Evolutionary conservation across 2,329 filamentous ascomycete species (phyloP).

Genomic region (Colletotrichum spinosum): DNA sequence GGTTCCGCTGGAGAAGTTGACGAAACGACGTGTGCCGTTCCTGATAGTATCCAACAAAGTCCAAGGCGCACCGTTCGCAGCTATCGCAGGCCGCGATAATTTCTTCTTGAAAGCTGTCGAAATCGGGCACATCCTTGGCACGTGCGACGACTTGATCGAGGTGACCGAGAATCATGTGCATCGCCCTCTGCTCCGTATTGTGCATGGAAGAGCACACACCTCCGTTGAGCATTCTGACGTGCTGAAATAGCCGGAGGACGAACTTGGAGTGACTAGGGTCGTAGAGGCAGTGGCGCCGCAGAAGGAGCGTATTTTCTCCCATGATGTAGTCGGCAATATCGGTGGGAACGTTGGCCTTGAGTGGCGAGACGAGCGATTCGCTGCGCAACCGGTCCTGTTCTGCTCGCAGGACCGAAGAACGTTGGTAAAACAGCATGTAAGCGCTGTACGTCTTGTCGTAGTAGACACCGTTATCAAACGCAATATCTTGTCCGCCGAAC

Average conservation of each 20-base stretch:
- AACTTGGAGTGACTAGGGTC: constrained; percentile 79
- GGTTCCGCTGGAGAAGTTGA: constrained; percentile 72
- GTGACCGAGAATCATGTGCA: constrained; percentile 71
- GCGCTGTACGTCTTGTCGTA: constrained; percentile 85
- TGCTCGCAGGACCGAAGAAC: constrained; percentile 72
- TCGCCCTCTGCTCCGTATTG: constrained; percentile 57
- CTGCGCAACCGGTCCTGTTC: constrained; percentile 61
- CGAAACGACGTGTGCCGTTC: constrained; percentile 68
- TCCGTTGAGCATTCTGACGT: constrained; percentile 62
- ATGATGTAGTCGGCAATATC: constrained; percentile 70
- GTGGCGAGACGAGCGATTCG: constrained; percentile 49
- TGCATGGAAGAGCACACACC: constrained; percentile 56
- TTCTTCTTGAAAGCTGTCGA: constrained; percentile 65
- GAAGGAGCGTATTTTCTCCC: constrained; percentile 77
- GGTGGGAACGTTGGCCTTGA: constrained; percentile 58
- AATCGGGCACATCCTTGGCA: constrained; percentile 74
- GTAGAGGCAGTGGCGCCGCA: constrained; percentile 83
- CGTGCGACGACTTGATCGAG: constrained; percentile 82
- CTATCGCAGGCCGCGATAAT: constrained; percentile 59
- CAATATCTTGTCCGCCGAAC: constrained; percentile 77
- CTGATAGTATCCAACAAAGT: constrained; percentile 72
- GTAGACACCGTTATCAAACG: constrained; percentile 59
- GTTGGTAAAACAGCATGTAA: constrained; percentile 98
- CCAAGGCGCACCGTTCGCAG: constrained; percentile 67
- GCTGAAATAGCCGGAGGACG: constrained; percentile 70